phyloP scores from a whole-genome alignment of 768 basidiomycete species.

The Leucogyrophana mollusca region DNA sequence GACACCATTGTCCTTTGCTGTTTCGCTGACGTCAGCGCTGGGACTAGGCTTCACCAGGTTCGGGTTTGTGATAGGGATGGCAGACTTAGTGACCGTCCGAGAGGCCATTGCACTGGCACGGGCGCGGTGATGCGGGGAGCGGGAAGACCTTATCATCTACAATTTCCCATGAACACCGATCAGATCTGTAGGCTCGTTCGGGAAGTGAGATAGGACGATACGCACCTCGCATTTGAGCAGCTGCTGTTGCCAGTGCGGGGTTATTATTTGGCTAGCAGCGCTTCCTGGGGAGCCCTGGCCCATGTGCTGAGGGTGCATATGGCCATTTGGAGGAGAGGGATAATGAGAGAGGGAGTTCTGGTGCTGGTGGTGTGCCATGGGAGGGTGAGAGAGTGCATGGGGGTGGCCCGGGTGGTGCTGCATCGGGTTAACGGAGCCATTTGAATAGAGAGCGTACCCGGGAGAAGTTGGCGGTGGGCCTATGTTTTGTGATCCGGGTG shows the following conservation, averaged over 20 bases:
- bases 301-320: conserved; percentile 57
- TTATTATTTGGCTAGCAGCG: conserved; percentile 59
- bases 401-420: conserved; percentile 62
- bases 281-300: conserved; percentile 59
- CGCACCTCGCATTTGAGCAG: conserved; percentile 88
- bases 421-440: conserved; percentile 59
- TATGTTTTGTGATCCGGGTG: conserved; percentile 38
- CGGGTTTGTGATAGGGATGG: conserved; percentile 91
- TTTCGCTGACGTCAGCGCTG: conserved; percentile 23
- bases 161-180: conserved; percentile 15
- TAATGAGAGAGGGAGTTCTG: conserved; percentile 80
- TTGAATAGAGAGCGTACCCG: conserved; percentile 74
- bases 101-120: conserved; percentile 94
- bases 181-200: conserved; percentile 16
- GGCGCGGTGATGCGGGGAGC: conserved; percentile 91
- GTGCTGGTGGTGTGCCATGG: conserved; percentile 69
- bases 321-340: conserved; percentile 75
- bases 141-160: conserved; percentile 81
- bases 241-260: conserved; percentile 91
- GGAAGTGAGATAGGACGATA: conserved; percentile 22
- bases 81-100: conserved; percentile 80
- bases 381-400: conserved; percentile 45
- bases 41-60: conserved; percentile 56
- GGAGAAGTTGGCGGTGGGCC: conserved; percentile 71
- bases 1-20: conserved; percentile 25